Base-by-base conservation (phyloP, 2,329 filamentous ascomycete genomes). In the Helotiales sp. region DNA sequence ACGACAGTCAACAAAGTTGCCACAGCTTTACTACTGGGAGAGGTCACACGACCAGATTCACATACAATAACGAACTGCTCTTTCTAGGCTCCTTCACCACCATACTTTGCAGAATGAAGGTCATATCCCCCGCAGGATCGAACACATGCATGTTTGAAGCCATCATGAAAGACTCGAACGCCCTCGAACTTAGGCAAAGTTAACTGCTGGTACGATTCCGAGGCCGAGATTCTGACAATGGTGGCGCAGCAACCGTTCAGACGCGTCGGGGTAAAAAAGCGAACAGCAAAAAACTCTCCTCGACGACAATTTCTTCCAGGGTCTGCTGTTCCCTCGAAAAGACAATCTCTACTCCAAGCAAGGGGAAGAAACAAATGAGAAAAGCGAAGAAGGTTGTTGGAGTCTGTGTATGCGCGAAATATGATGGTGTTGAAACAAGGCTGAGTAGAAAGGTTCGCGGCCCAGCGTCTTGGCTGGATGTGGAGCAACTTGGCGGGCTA, bases 31-130 rank as follows among this genome's bases (percentile, higher is more conserved):
- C n/a, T n/a, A n/a, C 1, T 7, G 8, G n/a, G 13, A 22, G 34
- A 28, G 32, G 55, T 49, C 55, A 58, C n/a, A 49, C 37, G 60
- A 34, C 28, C 24, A 22, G 30, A 22, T 20, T 43, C 11, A 61
- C 66, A 24, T 59, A 68, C 66, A 68, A 55, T 26, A 68, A 55
- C 30, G 64, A 66, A 30, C 62, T 68, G 40, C 62, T 60, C 40
- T 60, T 61, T 32, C 62, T 57, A 13, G 57, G 52, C 45, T 68
- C 62, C 24, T 59, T 64, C 37, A 62, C 30, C 50, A 60, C 47
- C 22, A 54, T 15, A 40, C 61, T 62, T 52, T 68, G 66, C 8
- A 68, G 26, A 32, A 68, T 34, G 50, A 68, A 68, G 6, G 62
- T 68, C 40, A 68, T 22, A 40, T 68, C 58, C 40, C 66, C 66